A percentile compares a stretch with the other conserved stretches of the same genome.
Conservation (phyloP, 495 filamentous ascomycete genomes). For the Xylaria longipes region DNA sequence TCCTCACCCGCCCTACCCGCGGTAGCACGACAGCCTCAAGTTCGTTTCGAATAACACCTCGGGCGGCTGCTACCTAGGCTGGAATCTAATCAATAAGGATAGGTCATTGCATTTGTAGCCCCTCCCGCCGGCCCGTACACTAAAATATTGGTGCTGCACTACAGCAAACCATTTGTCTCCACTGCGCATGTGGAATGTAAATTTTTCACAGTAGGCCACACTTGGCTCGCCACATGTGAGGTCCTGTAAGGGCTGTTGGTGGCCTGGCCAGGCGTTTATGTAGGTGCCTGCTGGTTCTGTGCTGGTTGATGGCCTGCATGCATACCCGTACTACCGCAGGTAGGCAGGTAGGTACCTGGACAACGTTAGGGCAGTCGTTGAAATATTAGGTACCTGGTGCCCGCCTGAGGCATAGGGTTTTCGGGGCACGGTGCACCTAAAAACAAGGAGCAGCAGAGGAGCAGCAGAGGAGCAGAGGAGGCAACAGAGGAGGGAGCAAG, state of each 20-base stretch:
- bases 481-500: constrained; percentile 6
- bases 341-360: background rate
- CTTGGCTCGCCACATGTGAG: constrained; percentile 11
- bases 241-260: background rate
- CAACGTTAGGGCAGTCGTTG: background rate
- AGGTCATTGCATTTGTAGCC: background rate
- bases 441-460: background rate
- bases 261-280: background rate
- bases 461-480: background rate
- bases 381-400: background rate
- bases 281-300: background rate
- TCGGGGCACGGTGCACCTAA: background rate
- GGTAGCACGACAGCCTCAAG: constrained; percentile 1
- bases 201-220: constrained; percentile 11
- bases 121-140: background rate
- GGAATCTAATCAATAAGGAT: background rate
- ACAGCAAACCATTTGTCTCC: constrained; percentile 11
- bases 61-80: constrained; percentile 6
- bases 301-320: background rate
- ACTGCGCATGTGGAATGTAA: constrained; percentile 11
- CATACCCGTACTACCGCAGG: background rate
- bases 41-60: constrained; percentile 10
- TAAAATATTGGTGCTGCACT: background rate
- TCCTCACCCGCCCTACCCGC: background rate
- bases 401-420: background rate